Base-by-base conservation (phyloP, 2,329 filamentous ascomycete species). In the Saccharata proteae region DNA sequence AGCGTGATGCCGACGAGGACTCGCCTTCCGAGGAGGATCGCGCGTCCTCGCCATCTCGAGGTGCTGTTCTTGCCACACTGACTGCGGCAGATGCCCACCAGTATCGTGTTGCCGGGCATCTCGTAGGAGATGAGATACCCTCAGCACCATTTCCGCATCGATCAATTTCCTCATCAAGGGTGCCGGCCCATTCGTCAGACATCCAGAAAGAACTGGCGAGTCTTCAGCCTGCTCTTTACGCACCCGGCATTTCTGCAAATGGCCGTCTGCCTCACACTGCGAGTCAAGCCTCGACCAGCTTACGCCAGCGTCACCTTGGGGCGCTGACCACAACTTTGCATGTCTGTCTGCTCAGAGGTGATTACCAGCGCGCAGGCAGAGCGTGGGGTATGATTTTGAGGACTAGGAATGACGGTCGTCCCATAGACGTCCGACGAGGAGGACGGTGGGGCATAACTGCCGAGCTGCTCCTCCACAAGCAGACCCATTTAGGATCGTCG, bases 401-500 rank as follows among this genome's bases (percentile, higher is more conserved):
- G 29, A 67, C 73, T 27, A 69, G 67, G 29, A 59, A 76, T 15
- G 48, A 57, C 35, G 74, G 73, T 3, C 52, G 55, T 28, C 58
- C 59, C 5, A 62, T 86, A 13, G 83, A 93, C 49, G 53, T 88
- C 28, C 71, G 84, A 22, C 63, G 62, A 13, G 67, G 77, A 45
- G 69, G 73, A 20, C 68, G 80, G 41, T 94, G 86, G 88, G 77
- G 77, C 10, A 68, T 93, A 26, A 85, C 83, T 1, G 83, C 82
- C 2, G 86, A 93, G 56, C 71, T 94, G 13, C 58, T 93, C 34
- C 74, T 93, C 58, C 71, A 79, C 11, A 55, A 55, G 39, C 52
- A 36, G 13, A n/a, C n/a, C n/a, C n/a, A n/a, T n/a, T n/a, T n/a
- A n/a, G 9, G 19, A 9, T 15, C 16, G 16, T 27, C 42, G 19